phyloP scores from a whole-genome alignment of 805 yeast genomes.

The Candida lessepsii region DNA sequence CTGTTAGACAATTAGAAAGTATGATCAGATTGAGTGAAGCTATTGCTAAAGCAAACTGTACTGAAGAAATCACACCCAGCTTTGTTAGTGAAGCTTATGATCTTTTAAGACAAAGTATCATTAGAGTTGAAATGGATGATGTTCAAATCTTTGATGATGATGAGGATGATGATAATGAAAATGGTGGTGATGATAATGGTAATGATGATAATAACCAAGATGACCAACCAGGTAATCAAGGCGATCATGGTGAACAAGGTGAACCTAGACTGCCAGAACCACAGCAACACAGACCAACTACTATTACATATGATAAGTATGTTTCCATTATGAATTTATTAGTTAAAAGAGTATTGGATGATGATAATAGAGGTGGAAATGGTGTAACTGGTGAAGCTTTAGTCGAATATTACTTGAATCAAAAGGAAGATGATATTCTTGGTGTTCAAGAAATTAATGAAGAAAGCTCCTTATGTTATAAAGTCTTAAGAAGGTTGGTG shows the following conservation, averaged over 20 bases:
- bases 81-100: slow-evolving; percentile 94
- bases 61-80: slow-evolving; percentile 76
- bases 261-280: slow-evolving; percentile 12
- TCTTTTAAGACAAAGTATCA: slow-evolving; percentile 83
- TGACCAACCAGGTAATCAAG: slow-evolving; percentile 8
- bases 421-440: slow-evolving; percentile 66
- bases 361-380: slow-evolving; percentile 47
- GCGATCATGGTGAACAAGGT: slow-evolving; percentile 1
- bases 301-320: slow-evolving; percentile 83
- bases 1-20: slow-evolving; percentile 94
- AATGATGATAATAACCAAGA: slow-evolving; percentile 17
- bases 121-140: slow-evolving; percentile 92
- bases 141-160: slow-evolving; percentile 74
- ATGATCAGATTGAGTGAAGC: slow-evolving; percentile 93
- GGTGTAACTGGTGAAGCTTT: slow-evolving; percentile 71
- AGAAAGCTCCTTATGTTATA: slow-evolving; percentile 70
- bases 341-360: slow-evolving; percentile 61
- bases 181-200: slow-evolving; percentile 11
- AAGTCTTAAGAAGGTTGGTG: slow-evolving; percentile 79
- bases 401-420: slow-evolving; percentile 77
- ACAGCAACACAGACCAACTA: slow-evolving; percentile 20
- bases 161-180: slow-evolving; percentile 20
- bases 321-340: slow-evolving; percentile 78
- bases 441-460: slow-evolving; percentile 68
- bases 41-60: slow-evolving; percentile 94